phyloP scores from a whole-genome alignment of 2,329 filamentous ascomycete species.

The Ascocoryne sarcoides region DNA sequence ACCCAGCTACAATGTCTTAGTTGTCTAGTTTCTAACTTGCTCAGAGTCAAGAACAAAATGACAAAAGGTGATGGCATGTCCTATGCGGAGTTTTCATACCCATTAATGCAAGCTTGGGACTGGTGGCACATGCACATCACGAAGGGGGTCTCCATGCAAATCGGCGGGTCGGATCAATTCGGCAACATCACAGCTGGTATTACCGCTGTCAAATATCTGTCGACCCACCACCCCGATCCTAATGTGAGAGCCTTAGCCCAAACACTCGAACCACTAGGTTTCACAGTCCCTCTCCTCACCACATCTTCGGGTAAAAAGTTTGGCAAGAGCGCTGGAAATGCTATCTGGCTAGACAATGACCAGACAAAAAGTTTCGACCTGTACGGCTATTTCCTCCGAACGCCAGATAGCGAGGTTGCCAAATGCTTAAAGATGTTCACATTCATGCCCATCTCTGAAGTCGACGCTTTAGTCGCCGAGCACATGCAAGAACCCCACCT shows the following conservation, averaged over 20 bases:
- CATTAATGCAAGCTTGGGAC: constrained; percentile 90
- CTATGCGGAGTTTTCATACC: constrained; percentile 87
- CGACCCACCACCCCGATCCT: constrained; percentile 45
- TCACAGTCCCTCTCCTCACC: constrained; percentile 85
- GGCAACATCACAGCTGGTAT: constrained; percentile 92
- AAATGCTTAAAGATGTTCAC: constrained; percentile 82
- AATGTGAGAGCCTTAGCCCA: constrained; percentile 36
- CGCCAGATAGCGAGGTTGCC: constrained; percentile 73
- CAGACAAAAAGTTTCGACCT: constrained; percentile 78
- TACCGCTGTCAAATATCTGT: constrained; percentile 71
- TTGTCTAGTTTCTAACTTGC: constrained; percentile 13
- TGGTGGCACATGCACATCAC: constrained; percentile 80
- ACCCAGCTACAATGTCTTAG: too few species aligned
- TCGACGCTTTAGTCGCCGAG: constrained; percentile 56
- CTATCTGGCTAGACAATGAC: constrained; percentile 79
- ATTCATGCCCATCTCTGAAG: constrained; percentile 66
- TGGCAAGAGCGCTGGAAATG: constrained; percentile 90
- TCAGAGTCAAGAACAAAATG: constrained; percentile 69
- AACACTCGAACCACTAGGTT: constrained; percentile 55
- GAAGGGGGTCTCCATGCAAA: constrained; percentile 68
- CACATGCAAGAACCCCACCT: constrained; percentile 61
- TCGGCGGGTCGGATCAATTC: constrained; percentile 92
- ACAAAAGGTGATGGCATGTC: constrained; percentile 87
- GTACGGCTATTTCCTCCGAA: constrained; percentile 82
- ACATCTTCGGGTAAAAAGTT: constrained; percentile 83